A percentile compares a stretch with the other conserved stretches of the same genome.
These are phyloP conservation scores for Saprolegnia diclina DNA, from an alignment of 352 stramenopile species.

Conservation along the genomic window DNA sequence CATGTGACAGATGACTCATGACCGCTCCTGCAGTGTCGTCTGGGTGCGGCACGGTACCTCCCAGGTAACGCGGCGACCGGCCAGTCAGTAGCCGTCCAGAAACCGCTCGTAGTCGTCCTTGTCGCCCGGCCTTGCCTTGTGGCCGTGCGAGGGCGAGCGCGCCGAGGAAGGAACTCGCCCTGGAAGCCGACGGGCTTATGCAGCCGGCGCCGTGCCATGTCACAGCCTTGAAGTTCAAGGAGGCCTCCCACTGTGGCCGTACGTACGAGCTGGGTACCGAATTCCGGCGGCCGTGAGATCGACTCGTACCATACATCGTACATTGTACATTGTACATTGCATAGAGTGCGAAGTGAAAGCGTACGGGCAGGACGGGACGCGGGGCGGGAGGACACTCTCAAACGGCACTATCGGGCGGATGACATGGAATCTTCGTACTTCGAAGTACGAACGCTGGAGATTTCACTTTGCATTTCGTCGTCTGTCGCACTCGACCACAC, in stretches of 20 bases:
- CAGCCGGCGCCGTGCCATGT: not conserved
- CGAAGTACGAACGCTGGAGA: constrained; percentile 4
- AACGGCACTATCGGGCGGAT: constrained; percentile 8
- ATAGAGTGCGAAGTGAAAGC: not conserved
- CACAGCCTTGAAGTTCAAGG: constrained; percentile 21
- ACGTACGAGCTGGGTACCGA: not conserved
- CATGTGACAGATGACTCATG: constrained; percentile 14
- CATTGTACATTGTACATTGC: not conserved
- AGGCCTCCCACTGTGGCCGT: not conserved
- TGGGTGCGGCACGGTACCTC: too few species aligned
- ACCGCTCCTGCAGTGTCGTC: not conserved
- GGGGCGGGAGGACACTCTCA: not conserved
- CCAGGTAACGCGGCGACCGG: too few species aligned
- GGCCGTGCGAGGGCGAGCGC: too few species aligned
- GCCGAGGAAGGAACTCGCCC: too few species aligned
- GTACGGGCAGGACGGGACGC: constrained; percentile 3
- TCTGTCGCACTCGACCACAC: not conserved
- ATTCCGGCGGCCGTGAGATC: too few species aligned
- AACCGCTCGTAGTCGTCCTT: too few species aligned
- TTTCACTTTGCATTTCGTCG: not conserved
- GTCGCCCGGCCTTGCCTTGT: too few species aligned
- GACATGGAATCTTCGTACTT: constrained; percentile 4
- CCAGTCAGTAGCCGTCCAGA: too few species aligned
- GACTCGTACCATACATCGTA: not conserved
- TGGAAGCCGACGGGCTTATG: too few species aligned